A percentile compares a stretch with the other conserved stretches of the same genome.
phyloP scores from a whole-genome alignment of 306 rosid genomes.

The Vigna reflexopilosa region DNA sequence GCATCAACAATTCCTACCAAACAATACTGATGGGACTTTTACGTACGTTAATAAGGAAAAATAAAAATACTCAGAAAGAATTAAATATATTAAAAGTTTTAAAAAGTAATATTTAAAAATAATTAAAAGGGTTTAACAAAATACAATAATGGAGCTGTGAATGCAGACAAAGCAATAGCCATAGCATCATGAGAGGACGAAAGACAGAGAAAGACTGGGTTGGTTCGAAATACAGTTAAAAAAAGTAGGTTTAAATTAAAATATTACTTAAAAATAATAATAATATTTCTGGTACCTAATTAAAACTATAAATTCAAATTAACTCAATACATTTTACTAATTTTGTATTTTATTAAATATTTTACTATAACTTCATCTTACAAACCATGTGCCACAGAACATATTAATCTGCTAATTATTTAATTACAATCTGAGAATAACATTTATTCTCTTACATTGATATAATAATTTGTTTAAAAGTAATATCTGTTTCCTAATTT shows the following conservation, averaged over 20 bases:
- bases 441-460: not conserved
- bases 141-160: not conserved
- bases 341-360: too few relatives aligned
- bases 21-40: not conserved
- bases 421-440: not conserved
- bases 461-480: not conserved
- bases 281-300: too few relatives aligned
- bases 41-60: not conserved
- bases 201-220: not conserved
- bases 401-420: too few relatives aligned
- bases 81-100: not conserved
- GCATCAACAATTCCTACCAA: not conserved
- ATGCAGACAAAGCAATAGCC: not conserved
- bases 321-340: too few relatives aligned
- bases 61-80: too few relatives aligned
- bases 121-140: not conserved
- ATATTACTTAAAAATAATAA: too few relatives aligned
- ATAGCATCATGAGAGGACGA: not conserved
- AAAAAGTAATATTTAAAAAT: not conserved
- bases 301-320: too few relatives aligned
- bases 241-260: too few relatives aligned
- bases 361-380: too few relatives aligned
- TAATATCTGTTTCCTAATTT: not conserved
- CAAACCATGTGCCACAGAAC: too few relatives aligned
- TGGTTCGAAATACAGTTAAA: not conserved